A percentile compares a stretch with the other conserved stretches of the same genome.
Evolutionary conservation across 2,329 filamentous ascomycete species (phyloP).

Genomic region (Thielaviopsis ethacetica): DNA sequence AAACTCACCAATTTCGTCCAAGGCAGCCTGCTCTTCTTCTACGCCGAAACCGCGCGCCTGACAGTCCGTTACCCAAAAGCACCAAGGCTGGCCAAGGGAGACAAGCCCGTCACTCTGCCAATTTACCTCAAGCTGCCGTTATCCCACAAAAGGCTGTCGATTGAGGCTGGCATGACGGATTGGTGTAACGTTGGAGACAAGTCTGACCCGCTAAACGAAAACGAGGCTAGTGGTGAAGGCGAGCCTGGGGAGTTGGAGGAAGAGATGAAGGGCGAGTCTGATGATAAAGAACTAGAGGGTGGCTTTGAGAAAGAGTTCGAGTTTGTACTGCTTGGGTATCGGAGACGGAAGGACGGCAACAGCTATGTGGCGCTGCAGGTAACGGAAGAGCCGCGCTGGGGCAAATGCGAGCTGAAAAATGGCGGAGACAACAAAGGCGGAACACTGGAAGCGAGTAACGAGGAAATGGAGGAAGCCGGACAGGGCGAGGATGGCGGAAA

Average conservation of each 20-base stretch:
- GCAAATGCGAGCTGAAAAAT: too few species aligned
- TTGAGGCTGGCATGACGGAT: neutral
- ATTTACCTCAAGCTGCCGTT: neutral
- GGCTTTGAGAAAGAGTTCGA: neutral
- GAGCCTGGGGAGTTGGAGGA: too few species aligned
- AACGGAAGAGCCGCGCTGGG: neutral
- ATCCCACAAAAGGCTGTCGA: neutral
- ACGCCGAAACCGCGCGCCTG: neutral
- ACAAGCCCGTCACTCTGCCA: neutral
- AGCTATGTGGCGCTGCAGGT: neutral
- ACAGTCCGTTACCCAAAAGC: neutral
- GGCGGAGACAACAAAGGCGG: neutral
- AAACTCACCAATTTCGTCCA: neutral
- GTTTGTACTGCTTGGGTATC: neutral
- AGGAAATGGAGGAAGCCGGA: neutral
- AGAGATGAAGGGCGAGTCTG: too few species aligned
- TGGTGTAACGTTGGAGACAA: neutral
- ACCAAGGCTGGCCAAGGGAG: neutral
- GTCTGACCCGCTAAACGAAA: neutral
- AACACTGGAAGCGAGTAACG: neutral
- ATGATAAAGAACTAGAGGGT: too few species aligned
- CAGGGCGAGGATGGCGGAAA: neutral
- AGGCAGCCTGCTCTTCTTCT: neutral
- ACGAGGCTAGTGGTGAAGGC: too few species aligned
- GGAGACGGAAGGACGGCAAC: neutral